Conservation (phyloP, 2,329 filamentous ascomycete species). For the Fusarium sp. region DNA sequence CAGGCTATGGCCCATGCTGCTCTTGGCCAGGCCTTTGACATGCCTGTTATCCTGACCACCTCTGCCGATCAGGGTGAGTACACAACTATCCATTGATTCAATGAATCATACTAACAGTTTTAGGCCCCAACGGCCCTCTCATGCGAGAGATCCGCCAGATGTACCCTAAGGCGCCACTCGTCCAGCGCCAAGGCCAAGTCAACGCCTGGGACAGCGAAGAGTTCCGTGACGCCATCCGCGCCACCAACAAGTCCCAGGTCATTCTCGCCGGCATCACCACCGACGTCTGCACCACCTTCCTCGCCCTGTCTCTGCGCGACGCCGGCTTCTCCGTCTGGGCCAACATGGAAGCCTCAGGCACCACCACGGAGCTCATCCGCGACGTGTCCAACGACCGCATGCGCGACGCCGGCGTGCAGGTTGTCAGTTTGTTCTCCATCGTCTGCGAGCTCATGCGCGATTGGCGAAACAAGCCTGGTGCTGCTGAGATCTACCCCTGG, state of each 20-base stretch:
- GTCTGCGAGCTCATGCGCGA: conserved; percentile 78
- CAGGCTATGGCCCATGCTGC: conserved; percentile 77
- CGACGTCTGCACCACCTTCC: conserved; percentile 81
- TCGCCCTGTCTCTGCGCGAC: conserved; percentile 77
- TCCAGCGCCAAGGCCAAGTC: conserved; percentile 78
- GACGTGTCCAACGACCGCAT: conserved; percentile 76
- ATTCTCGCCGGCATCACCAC: conserved; percentile 80
- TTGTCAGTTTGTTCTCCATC: conserved; percentile 73
- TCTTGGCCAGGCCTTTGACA: conserved; percentile 73
- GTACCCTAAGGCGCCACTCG: conserved; percentile 75
- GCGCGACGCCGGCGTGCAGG: conserved; percentile 74
- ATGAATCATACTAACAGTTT: not conserved
- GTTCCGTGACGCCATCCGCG: conserved; percentile 74
- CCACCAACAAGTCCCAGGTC: conserved; percentile 75
- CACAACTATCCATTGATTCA: rapidly evolving
- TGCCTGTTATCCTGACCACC: conserved; percentile 78
- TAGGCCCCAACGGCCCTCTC: conserved; percentile 77
- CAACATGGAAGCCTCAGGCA: conserved; percentile 79
- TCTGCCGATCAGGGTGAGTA: conserved; percentile 66
- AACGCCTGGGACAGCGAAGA: conserved; percentile 82
- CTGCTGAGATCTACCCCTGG: conserved; percentile 70
- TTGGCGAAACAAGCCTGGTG: conserved; percentile 70
- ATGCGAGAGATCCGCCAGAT: conserved; percentile 76
- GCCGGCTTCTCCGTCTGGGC: conserved; percentile 81
- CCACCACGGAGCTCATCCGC: conserved; percentile 70